Percentiles rank a stretch among this genome's conserved stretches.
These are phyloP conservation scores for Begonia peltatifolia DNA, from an alignment of 306 rosid genomes.

Conservation along the genomic window DNA sequence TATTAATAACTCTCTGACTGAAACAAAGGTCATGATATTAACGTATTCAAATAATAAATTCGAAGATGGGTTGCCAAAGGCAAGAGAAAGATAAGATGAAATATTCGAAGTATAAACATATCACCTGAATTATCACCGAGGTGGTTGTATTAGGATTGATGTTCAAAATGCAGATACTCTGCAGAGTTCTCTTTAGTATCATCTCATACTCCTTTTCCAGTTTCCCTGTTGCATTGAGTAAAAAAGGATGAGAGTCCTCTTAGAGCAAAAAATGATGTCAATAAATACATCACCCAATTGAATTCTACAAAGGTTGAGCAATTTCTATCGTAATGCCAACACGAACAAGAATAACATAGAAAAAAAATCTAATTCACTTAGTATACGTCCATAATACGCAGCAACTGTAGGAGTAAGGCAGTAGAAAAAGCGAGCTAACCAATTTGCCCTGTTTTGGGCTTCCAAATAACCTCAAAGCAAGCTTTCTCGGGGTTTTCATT, in stretches of 20 bases:
- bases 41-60: too few relatives aligned
- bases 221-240: slow-evolving; percentile 32
- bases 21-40: too few relatives aligned
- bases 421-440: slow-evolving; percentile 16
- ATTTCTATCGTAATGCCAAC: too few relatives aligned
- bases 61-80: too few relatives aligned
- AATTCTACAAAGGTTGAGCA: too few relatives aligned
- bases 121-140: slow-evolving; percentile 57
- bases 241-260: neutral
- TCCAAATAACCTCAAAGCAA: slow-evolving; percentile 90
- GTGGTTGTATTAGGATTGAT: slow-evolving; percentile 73
- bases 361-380: too few relatives aligned
- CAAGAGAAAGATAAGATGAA: too few relatives aligned
- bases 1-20: too few relatives aligned
- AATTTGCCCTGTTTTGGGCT: slow-evolving; percentile 76
- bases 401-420: neutral
- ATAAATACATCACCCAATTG: neutral
- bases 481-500: slow-evolving; percentile 85
- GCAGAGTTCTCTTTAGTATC: slow-evolving; percentile 65
- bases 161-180: slow-evolving; percentile 58
- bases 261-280: neutral
- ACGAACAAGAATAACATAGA: too few relatives aligned
- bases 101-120: neutral
- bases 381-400: too few relatives aligned
- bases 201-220: slow-evolving; percentile 72